A percentile compares a stretch with the other conserved stretches of the same genome.
Conservation (phyloP, 352 stramenopile species). For the Blastocystis sp. region DNA sequence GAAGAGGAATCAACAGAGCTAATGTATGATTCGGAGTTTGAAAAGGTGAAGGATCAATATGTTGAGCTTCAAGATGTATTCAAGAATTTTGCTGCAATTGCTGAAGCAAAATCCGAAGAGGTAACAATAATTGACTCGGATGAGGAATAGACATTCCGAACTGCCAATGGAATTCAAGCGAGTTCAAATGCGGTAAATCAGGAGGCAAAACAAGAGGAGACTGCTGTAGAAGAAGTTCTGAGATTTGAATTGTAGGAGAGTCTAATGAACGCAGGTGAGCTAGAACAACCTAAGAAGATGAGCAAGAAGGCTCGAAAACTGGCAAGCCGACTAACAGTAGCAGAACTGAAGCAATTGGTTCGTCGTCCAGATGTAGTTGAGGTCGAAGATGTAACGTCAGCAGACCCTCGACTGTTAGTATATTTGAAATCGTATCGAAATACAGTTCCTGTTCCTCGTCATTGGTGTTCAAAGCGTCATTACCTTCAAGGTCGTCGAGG, state of each 20-base stretch:
- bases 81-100: constrained; percentile 50
- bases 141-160: neutral
- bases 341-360: constrained; percentile 87
- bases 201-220: neutral
- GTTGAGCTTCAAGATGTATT: constrained; percentile 51
- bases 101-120: neutral
- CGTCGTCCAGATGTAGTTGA: constrained; percentile 85
- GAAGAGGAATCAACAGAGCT: neutral
- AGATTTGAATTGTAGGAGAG: constrained; percentile 30
- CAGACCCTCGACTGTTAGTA: constrained; percentile 86
- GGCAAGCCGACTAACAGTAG: constrained; percentile 82
- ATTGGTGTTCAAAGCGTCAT: constrained; percentile 95
- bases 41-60: constrained; percentile 51
- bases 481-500: constrained; percentile 91
- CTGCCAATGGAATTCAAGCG: neutral
- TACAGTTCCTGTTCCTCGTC: constrained; percentile 86
- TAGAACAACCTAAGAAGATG: constrained; percentile 65
- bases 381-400: constrained; percentile 87
- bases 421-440: constrained; percentile 88
- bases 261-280: constrained; percentile 38
- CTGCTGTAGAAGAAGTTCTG: neutral
- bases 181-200: neutral
- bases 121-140: neutral
- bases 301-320: constrained; percentile 86
- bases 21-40: neutral